Evolutionary conservation across 169 alveolate species (phyloP).

Genomic region (Plasmodium gaboni): DNA sequence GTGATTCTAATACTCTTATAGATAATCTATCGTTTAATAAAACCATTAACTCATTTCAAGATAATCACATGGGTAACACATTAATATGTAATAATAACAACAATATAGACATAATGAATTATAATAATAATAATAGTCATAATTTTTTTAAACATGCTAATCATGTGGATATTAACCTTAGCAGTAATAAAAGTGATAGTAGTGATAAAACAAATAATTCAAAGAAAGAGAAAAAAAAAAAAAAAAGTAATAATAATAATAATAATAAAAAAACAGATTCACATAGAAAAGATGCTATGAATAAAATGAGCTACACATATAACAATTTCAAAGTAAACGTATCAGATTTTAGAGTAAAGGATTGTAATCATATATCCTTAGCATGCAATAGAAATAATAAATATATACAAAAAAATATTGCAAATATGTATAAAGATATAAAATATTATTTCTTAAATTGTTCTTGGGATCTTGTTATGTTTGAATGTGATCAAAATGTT

Average conservation of each 20-base stretch:
- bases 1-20: too few relatives aligned
- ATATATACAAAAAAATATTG: constrained; percentile 51
- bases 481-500: constrained; percentile 30
- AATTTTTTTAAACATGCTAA: neutral
- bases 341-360: constrained; percentile 54
- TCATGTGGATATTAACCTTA: neutral
- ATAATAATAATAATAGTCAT: neutral
- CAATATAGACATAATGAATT: neutral
- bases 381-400: constrained; percentile 50
- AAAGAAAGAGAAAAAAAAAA: neutral
- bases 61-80: too few relatives aligned
- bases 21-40: too few relatives aligned
- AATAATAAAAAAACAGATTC: neutral
- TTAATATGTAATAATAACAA: too few relatives aligned
- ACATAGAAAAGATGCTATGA: constrained; percentile 6
- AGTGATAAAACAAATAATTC: neutral
- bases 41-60: too few relatives aligned
- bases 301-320: constrained; percentile 33
- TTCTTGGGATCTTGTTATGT: constrained; percentile 73
- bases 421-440: constrained; percentile 62
- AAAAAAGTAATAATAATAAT: neutral
- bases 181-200: neutral
- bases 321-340: constrained; percentile 35
- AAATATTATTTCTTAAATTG: constrained; percentile 38
- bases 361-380: constrained; percentile 63